Evolutionary conservation across 2,329 filamentous ascomycete species (phyloP).

Genomic region (Paraphoma chrysanthemicola): DNA sequence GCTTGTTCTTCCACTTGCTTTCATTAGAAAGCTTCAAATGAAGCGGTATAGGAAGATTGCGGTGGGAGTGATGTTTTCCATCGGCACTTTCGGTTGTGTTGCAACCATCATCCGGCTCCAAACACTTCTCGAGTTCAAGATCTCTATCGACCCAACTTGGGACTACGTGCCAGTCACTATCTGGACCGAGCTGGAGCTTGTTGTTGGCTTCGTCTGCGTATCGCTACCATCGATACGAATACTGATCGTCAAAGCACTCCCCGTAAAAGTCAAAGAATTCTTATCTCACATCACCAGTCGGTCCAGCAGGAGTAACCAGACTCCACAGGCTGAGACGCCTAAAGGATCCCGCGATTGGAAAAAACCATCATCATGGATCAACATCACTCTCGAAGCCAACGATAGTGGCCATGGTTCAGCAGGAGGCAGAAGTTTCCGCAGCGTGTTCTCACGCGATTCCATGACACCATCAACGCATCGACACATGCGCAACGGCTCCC

Average conservation of each 20-base stretch:
- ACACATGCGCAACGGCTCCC: constrained; percentile 6
- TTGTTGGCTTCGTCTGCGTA: constrained; percentile 18
- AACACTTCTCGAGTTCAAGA: constrained; percentile 24
- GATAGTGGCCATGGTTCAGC: neutral
- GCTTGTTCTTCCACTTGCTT: constrained; percentile 26
- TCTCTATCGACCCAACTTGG: constrained; percentile 29
- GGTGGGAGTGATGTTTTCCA: constrained; percentile 29
- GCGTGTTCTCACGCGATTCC: constrained; percentile 10
- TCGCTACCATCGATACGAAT: constrained; percentile 25
- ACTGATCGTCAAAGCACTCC: constrained; percentile 15
- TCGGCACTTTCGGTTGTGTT: constrained; percentile 24
- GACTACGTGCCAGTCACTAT: constrained; percentile 28
- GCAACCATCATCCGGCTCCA: constrained; percentile 24
- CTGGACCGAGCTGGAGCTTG: constrained; percentile 31
- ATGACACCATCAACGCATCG: constrained; percentile 4
- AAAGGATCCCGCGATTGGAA: constrained; percentile 6
- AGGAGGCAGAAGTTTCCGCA: constrained; percentile 11
- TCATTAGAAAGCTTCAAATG: constrained; percentile 25
- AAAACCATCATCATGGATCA: constrained; percentile 12
- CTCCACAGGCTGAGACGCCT: neutral
- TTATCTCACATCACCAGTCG: neutral
- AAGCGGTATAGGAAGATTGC: constrained; percentile 20
- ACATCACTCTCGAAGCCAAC: constrained; percentile 4
- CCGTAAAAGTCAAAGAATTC: constrained; percentile 3
- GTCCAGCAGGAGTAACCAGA: neutral